These are phyloP conservation scores for Naganishia cerealis DNA, from an alignment of 1,284 basidiomycete species.

Conservation along the genomic window DNA sequence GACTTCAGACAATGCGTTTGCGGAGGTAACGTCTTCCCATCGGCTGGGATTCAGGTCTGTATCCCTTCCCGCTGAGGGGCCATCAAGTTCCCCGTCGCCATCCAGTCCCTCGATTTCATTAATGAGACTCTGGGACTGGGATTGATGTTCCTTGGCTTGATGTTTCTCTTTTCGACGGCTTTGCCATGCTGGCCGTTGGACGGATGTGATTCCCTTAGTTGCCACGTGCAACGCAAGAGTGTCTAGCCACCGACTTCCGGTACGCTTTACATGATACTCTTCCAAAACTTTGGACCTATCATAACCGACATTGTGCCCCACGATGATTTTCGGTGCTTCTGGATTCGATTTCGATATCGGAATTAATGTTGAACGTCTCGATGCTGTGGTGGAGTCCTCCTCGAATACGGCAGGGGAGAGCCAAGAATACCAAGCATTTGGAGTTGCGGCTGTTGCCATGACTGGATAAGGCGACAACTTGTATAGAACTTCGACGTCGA, in stretches of 20 bases:
- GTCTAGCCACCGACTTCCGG: slow-evolving; percentile 81
- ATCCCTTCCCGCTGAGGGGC: slow-evolving; percentile 26
- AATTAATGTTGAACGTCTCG: slow-evolving; percentile 39
- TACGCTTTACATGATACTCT: slow-evolving; percentile 74
- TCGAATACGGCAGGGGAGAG: slow-evolving; percentile 87
- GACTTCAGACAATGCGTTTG: slow-evolving; percentile 89
- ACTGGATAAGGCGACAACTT: slow-evolving; percentile 76
- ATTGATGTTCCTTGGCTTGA: slow-evolving; percentile 39
- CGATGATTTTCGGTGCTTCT: slow-evolving; percentile 64
- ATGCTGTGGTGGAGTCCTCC: slow-evolving; percentile 51
- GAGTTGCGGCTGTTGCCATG: slow-evolving; percentile 84
- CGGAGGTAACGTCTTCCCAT: slow-evolving; percentile 92
- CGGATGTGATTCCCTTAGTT: slow-evolving; percentile 88
- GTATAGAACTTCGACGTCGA: slow-evolving; percentile 94
- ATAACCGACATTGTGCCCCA: slow-evolving; percentile 95
- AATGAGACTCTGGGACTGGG: slow-evolving; percentile 16
- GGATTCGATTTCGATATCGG: slow-evolving; percentile 42
- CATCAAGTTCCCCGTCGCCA: slow-evolving; percentile 43
- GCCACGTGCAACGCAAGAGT: slow-evolving; percentile 95
- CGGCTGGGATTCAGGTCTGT: slow-evolving; percentile 6
- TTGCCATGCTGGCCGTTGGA: slow-evolving; percentile 91
- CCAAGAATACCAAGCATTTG: slow-evolving; percentile 91
- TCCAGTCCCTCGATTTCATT: slow-evolving; percentile 54
- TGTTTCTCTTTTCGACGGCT: slow-evolving; percentile 63
- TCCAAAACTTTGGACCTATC: slow-evolving; percentile 81